These are phyloP conservation scores for Monilinia fructigena DNA, from an alignment of 2,329 filamentous ascomycete species.

Conservation along the genomic window DNA sequence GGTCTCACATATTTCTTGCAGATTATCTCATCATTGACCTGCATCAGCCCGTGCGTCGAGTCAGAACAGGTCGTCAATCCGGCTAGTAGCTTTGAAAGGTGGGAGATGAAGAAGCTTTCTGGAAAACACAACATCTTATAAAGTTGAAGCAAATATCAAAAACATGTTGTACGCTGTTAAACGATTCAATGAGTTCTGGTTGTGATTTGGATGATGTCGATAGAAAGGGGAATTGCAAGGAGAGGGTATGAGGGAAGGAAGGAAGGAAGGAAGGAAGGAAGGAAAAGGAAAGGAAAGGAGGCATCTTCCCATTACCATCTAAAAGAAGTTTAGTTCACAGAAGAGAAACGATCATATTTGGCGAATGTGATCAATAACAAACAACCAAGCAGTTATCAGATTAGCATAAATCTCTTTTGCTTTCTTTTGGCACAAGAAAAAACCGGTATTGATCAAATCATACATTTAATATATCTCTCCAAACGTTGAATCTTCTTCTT, in stretches of 20 bases:
- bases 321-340: background rate
- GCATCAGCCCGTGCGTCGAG: conserved; percentile 19
- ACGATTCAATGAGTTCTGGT: background rate
- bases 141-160: conserved; percentile 1
- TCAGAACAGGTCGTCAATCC: conserved; percentile 12
- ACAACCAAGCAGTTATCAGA: background rate
- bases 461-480: background rate
- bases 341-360: conserved; percentile 16
- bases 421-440: background rate
- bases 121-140: conserved; percentile 20
- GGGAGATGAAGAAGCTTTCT: conserved; percentile 1
- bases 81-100: conserved; percentile 22
- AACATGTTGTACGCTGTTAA: background rate
- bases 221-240: too few species aligned
- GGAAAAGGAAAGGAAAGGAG: background rate
- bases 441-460: background rate
- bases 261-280: background rate
- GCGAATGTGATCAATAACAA: conserved; percentile 19
- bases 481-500: conserved; percentile 8
- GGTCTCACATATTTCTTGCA: conserved; percentile 17
- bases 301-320: background rate
- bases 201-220: background rate
- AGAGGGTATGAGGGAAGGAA: too few species aligned
- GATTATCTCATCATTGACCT: conserved; percentile 19
- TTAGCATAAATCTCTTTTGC: background rate